A percentile compares a stretch with the other conserved stretches of the same genome.
Evolutionary conservation across 306 rosid species (phyloP).

Genomic region (Cucurbita argyrosperma): DNA sequence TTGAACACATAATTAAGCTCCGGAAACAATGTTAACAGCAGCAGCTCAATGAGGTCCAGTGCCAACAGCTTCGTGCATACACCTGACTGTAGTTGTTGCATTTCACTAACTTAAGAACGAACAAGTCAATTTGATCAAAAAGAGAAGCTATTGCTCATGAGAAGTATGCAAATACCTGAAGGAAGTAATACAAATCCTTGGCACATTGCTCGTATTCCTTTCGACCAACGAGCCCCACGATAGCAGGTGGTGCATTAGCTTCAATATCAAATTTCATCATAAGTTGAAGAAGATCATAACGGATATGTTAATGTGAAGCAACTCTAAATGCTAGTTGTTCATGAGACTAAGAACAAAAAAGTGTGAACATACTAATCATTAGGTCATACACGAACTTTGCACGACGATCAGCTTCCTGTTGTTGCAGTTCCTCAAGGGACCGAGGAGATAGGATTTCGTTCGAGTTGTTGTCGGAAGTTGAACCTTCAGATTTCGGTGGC

Average conservation of each 20-base stretch:
- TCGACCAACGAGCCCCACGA: conserved; percentile 88
- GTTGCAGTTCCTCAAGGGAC: conserved; percentile 35
- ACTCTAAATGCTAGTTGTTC: background rate
- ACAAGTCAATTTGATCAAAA: background rate
- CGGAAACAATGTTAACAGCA: conserved; percentile 61
- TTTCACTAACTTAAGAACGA: background rate
- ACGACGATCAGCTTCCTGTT: conserved; percentile 57
- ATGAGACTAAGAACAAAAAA: background rate
- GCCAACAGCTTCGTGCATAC: conserved; percentile 80
- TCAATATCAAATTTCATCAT: background rate
- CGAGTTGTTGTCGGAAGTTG: conserved; percentile 24
- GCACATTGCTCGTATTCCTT: conserved; percentile 92
- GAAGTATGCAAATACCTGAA: conserved; percentile 47
- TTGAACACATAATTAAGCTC: conserved; percentile 52
- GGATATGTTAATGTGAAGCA: background rate
- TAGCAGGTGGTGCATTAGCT: conserved; percentile 77
- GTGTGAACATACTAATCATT: conserved; percentile 54
- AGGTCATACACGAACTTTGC: conserved; percentile 83
- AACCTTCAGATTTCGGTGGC: conserved; percentile 33
- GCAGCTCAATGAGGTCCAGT: conserved; percentile 69
- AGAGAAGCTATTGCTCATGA: background rate
- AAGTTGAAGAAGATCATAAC: background rate
- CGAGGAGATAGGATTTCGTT: conserved; percentile 35
- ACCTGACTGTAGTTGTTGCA: conserved; percentile 43
- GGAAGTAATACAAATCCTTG: conserved; percentile 76